Base-by-base conservation (phyloP, 805 yeast species). In the Hanseniaspora vineae region DNA sequence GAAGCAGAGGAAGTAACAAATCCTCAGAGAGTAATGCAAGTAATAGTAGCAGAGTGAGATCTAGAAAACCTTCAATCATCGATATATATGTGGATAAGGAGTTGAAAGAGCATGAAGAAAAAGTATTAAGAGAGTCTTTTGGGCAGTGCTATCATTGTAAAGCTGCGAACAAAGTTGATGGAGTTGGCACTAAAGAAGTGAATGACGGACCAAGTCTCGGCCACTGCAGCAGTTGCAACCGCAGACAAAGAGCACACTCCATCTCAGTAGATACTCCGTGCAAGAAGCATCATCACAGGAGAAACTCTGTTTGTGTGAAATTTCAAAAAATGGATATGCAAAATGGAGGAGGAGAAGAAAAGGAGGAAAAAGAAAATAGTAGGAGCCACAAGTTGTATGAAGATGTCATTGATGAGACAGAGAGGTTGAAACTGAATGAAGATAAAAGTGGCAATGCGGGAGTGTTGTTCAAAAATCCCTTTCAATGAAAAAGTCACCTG, bases 201-300 rank as follows among this genome's bases (percentile, higher is more conserved):
- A 37, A 14, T 37, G 19, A n/a, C n/a, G n/a, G n/a, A n/a, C n/a
- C n/a, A n/a, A n/a, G n/a, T n/a, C n/a, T n/a, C n/a, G n/a, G n/a
- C n/a, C 37, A 14, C 37, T 33, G 29, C 29, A 23, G 29, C 29
- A 23, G 8, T 8, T 23, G 29, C 8, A 23, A 23, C 29, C 37
- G 12, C 15, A 33, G 37, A 33, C 15, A 6, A 4, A 33, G 37
- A 14, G 37, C 15, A n/a, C 37, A 33, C 37, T 33, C 37, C 9
- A 33, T 33, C 15, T 14, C 15, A 5, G 15, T 33, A 10, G 15
- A 33, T n/a, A 33, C 37, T 6, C 37, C 40, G 12, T 61, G 66
- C 49, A 46, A 49, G 19, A 56, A 59, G 40, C 66, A 62, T 49
- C 67, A 63, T 46, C 67, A 61, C 44, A 55, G 64, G 50, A 58